Percentiles rank a stretch among this genome's conserved stretches.
These are phyloP conservation scores for Eruca vesicaria DNA, from an alignment of 441 rosid species.

Conservation along the genomic window DNA sequence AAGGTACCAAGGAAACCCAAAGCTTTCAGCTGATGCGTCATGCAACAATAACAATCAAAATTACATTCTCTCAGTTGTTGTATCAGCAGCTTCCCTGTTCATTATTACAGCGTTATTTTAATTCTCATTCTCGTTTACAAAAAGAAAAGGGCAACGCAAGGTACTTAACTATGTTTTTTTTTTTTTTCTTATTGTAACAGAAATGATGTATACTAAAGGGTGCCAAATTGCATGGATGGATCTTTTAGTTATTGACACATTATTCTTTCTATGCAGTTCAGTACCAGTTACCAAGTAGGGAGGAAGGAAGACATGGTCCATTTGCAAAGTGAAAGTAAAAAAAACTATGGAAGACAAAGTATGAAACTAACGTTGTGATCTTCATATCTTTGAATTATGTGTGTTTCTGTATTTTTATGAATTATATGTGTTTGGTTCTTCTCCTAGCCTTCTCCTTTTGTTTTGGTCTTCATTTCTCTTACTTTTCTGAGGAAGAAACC, in stretches of 20 bases:
- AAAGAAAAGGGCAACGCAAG: constrained; percentile 5
- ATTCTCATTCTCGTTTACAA: not conserved
- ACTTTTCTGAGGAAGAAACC: not conserved
- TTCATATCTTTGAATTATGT: not conserved
- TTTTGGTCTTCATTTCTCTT: not conserved
- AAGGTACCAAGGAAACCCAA: constrained; percentile 22
- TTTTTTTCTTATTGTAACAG: not conserved
- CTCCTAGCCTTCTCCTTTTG: not conserved
- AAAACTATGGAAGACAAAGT: too few relatives aligned
- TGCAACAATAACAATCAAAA: not conserved
- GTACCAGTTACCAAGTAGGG: not conserved
- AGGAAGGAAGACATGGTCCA: not conserved
- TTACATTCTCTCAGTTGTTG: constrained; percentile 7
- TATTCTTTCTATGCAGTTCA: not conserved
- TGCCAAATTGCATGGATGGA: not conserved
- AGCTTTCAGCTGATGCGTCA: not conserved
- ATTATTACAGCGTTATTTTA: not conserved
- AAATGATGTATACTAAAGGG: not conserved
- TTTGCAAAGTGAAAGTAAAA: not conserved
- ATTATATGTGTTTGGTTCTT: not conserved
- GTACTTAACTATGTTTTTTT: not conserved
- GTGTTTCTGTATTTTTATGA: not conserved
- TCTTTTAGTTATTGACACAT: not conserved
- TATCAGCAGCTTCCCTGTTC: constrained; percentile 9
- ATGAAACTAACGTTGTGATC: not conserved